Percentiles rank a stretch among this genome's conserved stretches.
Conservation (phyloP, 2,329 filamentous ascomycete species). For the Sordariomycetes sp. region DNA sequence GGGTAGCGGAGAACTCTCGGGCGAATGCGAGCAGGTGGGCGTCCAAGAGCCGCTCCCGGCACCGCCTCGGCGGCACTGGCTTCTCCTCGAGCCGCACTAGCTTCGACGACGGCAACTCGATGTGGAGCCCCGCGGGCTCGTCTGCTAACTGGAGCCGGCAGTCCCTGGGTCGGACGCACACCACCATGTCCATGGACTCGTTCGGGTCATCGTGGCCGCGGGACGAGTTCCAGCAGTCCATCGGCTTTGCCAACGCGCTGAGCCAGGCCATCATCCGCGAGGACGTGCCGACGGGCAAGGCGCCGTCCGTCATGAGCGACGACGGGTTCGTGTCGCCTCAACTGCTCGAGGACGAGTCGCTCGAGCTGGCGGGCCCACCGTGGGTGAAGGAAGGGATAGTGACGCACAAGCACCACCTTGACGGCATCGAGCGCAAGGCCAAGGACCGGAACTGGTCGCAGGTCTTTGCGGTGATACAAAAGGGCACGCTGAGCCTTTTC, state of each 20-base stretch:
- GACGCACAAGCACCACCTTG: slow-evolving; percentile 92
- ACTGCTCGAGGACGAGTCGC: slow-evolving; percentile 79
- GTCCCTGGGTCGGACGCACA: slow-evolving; percentile 80
- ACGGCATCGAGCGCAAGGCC: slow-evolving; percentile 78
- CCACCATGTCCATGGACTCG: slow-evolving; percentile 85
- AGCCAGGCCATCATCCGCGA: slow-evolving; percentile 94
- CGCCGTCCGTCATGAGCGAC: slow-evolving; percentile 43
- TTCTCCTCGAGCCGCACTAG: slow-evolving; percentile 88
- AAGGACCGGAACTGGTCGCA: slow-evolving; percentile 93
- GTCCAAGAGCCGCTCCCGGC: slow-evolving; percentile 74
- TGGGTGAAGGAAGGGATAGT: slow-evolving; percentile 97
- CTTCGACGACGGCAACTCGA: slow-evolving; percentile 76
- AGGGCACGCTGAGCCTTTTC: slow-evolving; percentile 87
- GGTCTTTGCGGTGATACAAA: slow-evolving; percentile 91
- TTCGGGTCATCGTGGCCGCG: slow-evolving; percentile 64
- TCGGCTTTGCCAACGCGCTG: slow-evolving; percentile 92
- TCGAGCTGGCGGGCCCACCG: slow-evolving; percentile 85
- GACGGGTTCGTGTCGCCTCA: slow-evolving; percentile 43
- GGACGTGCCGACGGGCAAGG: slow-evolving; percentile 32
- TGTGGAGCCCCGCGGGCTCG: slow-evolving; percentile 75
- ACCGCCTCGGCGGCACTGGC: slow-evolving; percentile 57
- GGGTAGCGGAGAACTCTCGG: slow-evolving; percentile 45
- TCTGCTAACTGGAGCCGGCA: slow-evolving; percentile 96
- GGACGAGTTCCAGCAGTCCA: slow-evolving; percentile 85
- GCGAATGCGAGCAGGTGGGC: slow-evolving; percentile 57